These are phyloP conservation scores for Nitzschia sp. DNA, from an alignment of 108 stramenopile species.

Conservation along the genomic window DNA sequence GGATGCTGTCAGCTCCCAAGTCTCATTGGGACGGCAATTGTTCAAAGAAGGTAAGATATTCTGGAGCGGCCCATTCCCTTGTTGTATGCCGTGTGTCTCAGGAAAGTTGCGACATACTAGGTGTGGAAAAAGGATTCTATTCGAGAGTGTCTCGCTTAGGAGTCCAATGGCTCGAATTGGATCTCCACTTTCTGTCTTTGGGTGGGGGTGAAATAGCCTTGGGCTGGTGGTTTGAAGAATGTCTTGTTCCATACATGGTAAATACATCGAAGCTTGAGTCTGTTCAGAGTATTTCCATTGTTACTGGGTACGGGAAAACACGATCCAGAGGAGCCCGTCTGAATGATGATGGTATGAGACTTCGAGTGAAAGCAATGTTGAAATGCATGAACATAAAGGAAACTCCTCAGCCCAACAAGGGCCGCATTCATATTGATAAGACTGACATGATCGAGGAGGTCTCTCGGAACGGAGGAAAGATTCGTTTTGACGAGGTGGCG, in stretches of 20 bases:
- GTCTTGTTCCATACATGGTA: conserved; percentile 72
- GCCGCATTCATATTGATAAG: conserved; percentile 79
- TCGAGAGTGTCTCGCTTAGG: conserved; percentile 81
- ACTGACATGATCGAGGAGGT: conserved; percentile 59
- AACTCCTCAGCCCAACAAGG: conserved; percentile 72
- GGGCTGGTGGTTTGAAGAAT: conserved; percentile 88
- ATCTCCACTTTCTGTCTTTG: conserved; percentile 81
- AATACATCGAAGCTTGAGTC: conserved; percentile 68
- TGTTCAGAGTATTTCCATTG: conserved; percentile 82
- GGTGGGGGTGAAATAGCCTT: conserved; percentile 85
- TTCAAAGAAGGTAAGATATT: conserved; percentile 63
- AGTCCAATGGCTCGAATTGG: conserved; percentile 81
- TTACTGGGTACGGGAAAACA: conserved; percentile 88
- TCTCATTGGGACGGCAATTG: conserved; percentile 65
- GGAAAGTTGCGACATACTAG: not conserved
- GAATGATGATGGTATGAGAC: conserved; percentile 82
- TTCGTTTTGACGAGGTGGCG: conserved; percentile 69
- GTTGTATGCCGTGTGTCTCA: not conserved
- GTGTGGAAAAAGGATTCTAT: conserved; percentile 76
- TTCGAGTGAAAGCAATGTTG: conserved; percentile 78
- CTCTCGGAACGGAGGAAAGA: conserved; percentile 65
- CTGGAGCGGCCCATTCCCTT: not conserved
- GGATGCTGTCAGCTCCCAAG: conserved; percentile 79
- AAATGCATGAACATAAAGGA: conserved; percentile 82
- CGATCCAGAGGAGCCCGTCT: conserved; percentile 70